These are phyloP conservation scores for Hanseniaspora occidentalis DNA, from an alignment of 805 yeast genomes.

Conservation along the genomic window DNA sequence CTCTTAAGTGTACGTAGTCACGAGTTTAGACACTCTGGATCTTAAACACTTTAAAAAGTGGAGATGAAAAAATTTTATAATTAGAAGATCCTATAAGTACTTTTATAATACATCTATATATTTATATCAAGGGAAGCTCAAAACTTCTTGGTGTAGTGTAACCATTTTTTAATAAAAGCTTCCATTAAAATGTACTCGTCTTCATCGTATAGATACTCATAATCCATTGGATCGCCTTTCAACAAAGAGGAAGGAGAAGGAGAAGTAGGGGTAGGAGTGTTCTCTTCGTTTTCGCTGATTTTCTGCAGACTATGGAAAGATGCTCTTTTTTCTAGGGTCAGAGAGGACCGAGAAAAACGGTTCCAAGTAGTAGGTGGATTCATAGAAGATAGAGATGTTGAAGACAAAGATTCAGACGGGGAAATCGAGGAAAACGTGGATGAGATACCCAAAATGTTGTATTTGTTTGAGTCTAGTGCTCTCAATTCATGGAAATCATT, in stretches of 20 bases:
- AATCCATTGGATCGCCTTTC: conserved; percentile 10
- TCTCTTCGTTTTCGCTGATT: too few species aligned
- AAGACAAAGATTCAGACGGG: background rate
- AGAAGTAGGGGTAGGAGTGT: too few species aligned
- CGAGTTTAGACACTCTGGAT: too few species aligned
- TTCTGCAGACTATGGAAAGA: too few species aligned
- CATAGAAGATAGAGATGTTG: too few species aligned
- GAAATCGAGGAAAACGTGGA: background rate
- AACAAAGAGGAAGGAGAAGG: too few species aligned
- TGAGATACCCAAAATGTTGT: conserved; percentile 4
- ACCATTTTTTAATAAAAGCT: conserved; percentile 23
- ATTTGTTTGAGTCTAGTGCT: background rate
- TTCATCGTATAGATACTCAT: conserved; percentile 9
- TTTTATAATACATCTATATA: background rate
- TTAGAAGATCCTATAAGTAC: background rate
- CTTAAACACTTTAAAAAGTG: too few species aligned
- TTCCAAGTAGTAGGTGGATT: too few species aligned
- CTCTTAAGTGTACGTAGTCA: too few species aligned
- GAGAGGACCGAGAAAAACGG: too few species aligned
- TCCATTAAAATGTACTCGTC: conserved; percentile 9
- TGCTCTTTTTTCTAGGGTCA: too few species aligned
- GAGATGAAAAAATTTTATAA: background rate
- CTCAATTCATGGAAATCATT: conserved; percentile 21
- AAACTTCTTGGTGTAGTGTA: conserved; percentile 22
- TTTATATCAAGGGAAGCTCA: conserved; percentile 4